Base-by-base conservation (phyloP, 2,329 filamentous ascomycete species). In the Xylaria sp. region DNA sequence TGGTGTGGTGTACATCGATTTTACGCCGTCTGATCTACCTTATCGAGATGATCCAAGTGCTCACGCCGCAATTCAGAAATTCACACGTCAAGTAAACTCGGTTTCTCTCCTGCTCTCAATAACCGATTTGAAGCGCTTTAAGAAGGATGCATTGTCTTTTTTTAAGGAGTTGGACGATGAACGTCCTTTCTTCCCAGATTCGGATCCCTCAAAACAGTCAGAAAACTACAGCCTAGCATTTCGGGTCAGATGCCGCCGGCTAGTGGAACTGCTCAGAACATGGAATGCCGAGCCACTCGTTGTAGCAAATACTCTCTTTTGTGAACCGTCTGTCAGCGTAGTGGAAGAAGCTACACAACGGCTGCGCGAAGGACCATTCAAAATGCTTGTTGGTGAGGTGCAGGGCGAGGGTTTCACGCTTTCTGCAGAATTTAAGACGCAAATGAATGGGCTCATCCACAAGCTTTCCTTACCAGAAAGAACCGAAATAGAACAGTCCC, bases 271-370 rank as follows among this genome's bases (percentile, higher is more conserved):
- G 16, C 65, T 78, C 16, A 40, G 32, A n/a, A 37, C 70, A 16
- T 27, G 58, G 6, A 53, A 68, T 10, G 21, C 6, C 9, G 59
- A 73, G 12, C 70, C 74, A 5, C 53, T 68, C 2, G 29, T 73
- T 37, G 27, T 75, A 37, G 76, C 76, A 6, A 65, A 69, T 9
- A 23, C n/a, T 5, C 55, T 76, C 32, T 79, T 79, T 63, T 78
- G 75, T 54, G 37, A 57, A 13, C 18, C 69, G n/a, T 13, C 60
- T 13, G 42, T 54, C n/a, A 51, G 6, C 9, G 64, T 55, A 16
- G 3, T 25, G 32, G 61, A 63, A 13, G 44, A 32, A 53, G 69
- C 74, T 29, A 57, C 6, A 9, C 65, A 72, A 35, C 65, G 29
- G 1, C 48, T 76, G 23, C 47, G 48, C 23, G 21, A 70, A 32